Base-by-base conservation (phyloP, 495 filamentous ascomycete species). In the Pyrenopolyporus hunteri region DNA sequence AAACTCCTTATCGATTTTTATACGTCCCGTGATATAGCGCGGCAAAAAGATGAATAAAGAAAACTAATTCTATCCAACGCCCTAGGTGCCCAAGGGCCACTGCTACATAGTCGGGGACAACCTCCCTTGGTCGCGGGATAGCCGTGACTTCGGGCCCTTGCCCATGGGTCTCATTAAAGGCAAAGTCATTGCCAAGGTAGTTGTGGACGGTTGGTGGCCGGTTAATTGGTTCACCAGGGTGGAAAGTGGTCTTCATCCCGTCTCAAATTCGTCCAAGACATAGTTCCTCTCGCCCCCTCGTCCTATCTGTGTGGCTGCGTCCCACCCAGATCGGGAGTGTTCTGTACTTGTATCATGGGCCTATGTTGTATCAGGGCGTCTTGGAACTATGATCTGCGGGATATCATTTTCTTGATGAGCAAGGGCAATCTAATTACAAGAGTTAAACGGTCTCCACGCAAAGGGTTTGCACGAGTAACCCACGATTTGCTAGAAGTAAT, bases 81-180 rank as follows among this genome's bases (percentile, higher is more conserved):
- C 28, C 5, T 22, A 93, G 91, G 85, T 98, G 10, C 94, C 94
- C 0, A 79, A 87, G 64, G 94, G 94, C 6, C 93, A 97, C 78
- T 91, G 89, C 64, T 97, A 90, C 82, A 73, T 96, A 7, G 84
- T 84, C 1, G 94, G 94, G 3, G 94, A 98, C 70, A 97, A 97
- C 74, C 68, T 93, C 40, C 82, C 84, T 8, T 88, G 81, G 70
- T 96, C 91, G 26, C 77, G 89, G 42, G 94, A 98, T 78, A 96
- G 92, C 52, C 84, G 94, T 63, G 77, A 82, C 26, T 96, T 87
- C 74, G 94, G 94, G 0, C 91, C 94, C 0, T 66, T 98, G 14
- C 93, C 94, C 9, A 74, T 97, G 73, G 92, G 82, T 0, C 73
- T 97, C 59, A 84, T 97, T 39, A 87, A 83, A 70, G 93, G 93